phyloP scores from a whole-genome alignment of 306 rosid genomes.

The Trifolium pratense region DNA sequence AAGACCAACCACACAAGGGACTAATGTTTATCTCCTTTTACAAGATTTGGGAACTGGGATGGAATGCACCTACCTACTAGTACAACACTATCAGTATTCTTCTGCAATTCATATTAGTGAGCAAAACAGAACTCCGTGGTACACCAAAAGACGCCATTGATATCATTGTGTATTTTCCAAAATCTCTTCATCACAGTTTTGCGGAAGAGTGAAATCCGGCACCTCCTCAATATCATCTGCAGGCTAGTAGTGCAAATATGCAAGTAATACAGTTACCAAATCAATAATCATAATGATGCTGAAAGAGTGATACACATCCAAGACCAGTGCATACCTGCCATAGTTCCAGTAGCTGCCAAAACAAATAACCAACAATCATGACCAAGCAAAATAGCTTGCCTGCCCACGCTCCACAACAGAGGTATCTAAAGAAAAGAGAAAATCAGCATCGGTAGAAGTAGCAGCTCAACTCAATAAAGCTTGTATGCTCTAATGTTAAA shows the following conservation, averaged over 20 bases:
- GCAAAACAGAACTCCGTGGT: conserved; percentile 5
- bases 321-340: conserved; percentile 61
- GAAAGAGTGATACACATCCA: conserved; percentile 27
- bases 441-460: conserved; percentile 29
- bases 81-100: conserved; percentile 1
- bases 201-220: conserved; percentile 55
- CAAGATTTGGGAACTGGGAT: conserved; percentile 10
- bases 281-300: neutral
- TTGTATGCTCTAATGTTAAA: conserved; percentile 7
- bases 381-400: conserved; percentile 91
- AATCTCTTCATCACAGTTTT: conserved; percentile 42
- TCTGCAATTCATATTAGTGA: conserved; percentile 27
- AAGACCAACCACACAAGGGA: neutral
- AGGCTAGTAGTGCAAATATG: conserved; percentile 53
- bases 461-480: conserved; percentile 1
- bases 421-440: conserved; percentile 62
- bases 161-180: conserved; percentile 22
- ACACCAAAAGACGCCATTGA: conserved; percentile 5
- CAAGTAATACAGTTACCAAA: conserved; percentile 13
- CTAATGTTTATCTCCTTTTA: neutral
- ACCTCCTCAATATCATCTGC: conserved; percentile 70
- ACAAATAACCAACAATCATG: conserved; percentile 77
- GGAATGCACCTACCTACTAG: conserved; percentile 26
- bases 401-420: conserved; percentile 86
- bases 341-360: conserved; percentile 73